Base-by-base conservation (phyloP, 129 eudicot genomes). In the Saussurea involucrata region DNA sequence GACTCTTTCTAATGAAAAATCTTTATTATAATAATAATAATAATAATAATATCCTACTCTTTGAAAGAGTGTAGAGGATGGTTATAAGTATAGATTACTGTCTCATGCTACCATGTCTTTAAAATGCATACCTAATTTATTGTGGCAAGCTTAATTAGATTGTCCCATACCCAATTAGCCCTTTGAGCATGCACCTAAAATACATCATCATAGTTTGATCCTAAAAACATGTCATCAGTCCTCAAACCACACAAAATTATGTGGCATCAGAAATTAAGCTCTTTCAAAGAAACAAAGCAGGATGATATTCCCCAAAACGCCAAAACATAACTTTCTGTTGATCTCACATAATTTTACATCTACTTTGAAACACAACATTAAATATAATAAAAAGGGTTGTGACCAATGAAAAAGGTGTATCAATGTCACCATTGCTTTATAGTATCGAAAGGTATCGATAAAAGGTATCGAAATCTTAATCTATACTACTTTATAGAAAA, bases 261-360 rank as follows among this genome's bases (percentile, higher is more conserved):
- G 40, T 17, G 29, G 57, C 36, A 67, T 76, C 69, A 32, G 4
- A 3, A 2, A 44, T 44, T 44, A 15, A 6, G 24, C 8, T 58
- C 28, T 75, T 28, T 76, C 13, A 42, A 28, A 4, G 17, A 76
- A 76, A 44, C 31, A 77, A 37, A 69, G 71, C 49, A 69, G 60
- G 24, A 78, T 13, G 12, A 78, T 36, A 27, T 11, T 28, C 40
- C 72, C 46, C 31, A 37, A 15, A 77, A 24, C 28, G 5, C 21
- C 58, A 77, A 77, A 68, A 6, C 11, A 22, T 32, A 49, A n/a
- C n/a, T n/a, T n/a, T n/a, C n/a, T n/a, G n/a, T n/a, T n/a, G n/a
- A n/a, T n/a, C n/a, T n/a, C n/a, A n/a, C n/a, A n/a, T n/a, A n/a
- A n/a, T n/a, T n/a, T n/a, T n/a, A n/a, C n/a, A n/a, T n/a, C n/a